phyloP scores from a whole-genome alignment of 257 asterid species.

The Orobanche coerulescens region DNA sequence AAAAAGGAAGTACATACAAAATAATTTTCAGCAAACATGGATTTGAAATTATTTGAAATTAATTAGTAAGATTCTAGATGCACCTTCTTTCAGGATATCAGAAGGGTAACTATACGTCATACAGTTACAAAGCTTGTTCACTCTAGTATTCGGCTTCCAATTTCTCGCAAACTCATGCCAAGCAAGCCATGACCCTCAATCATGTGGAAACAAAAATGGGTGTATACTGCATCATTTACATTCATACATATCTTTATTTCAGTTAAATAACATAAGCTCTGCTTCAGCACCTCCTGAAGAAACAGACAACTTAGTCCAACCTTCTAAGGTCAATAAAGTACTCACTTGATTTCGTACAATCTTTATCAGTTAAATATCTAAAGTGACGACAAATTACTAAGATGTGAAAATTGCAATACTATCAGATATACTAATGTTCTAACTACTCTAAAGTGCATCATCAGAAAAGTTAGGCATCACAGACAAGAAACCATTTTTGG shows the following conservation, averaged over 20 bases:
- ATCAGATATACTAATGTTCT: background rate
- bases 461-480: background rate
- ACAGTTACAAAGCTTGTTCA: background rate
- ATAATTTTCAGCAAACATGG: no score
- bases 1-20: background rate
- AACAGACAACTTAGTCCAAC: background rate
- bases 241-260: constrained; percentile 1
- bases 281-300: background rate
- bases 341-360: background rate
- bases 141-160: background rate
- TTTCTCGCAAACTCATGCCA: background rate
- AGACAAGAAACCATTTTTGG: constrained; percentile 5
- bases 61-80: background rate
- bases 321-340: background rate
- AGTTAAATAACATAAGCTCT: background rate
- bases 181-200: background rate
- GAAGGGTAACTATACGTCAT: background rate
- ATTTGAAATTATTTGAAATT: background rate
- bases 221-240: background rate
- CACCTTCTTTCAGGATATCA: background rate
- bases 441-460: background rate
- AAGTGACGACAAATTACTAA: background rate
- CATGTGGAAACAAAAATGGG: background rate
- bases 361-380: background rate
- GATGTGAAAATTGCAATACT: background rate